Base-by-base conservation (phyloP, 176 grass and related monocot genomes). In the Neostapfia colusana region DNA sequence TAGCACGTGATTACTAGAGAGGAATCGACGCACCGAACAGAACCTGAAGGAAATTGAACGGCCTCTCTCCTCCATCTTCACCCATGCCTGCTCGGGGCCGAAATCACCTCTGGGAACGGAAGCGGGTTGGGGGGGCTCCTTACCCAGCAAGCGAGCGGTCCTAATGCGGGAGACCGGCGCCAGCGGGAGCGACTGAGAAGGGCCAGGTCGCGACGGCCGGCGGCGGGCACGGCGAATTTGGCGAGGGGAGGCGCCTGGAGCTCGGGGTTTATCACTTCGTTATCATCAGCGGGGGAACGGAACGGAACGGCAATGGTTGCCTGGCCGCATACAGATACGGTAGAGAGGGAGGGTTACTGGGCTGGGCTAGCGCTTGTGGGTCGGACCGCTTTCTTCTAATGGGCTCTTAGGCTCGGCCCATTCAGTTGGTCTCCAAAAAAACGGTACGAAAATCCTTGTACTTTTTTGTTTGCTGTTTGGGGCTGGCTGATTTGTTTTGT, bases 41-140 rank as follows among this genome's bases (percentile, higher is more conserved):
- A 67, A 82, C 45, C 37, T 82, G 82, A n/a, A 89, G 14, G 73
- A 89, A 89, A 76, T 89, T 77, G 66, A 89, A 81, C 3, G 82
- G 69, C 42, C 82, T 85, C 21, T 89, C 87, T 0, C 85, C 67
- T 17, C 61, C 79, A 24, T 21, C 74, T 21, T 50, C 36, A 6
- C 74, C 87, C 87, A 89, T 89, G 54, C 2, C 70, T 69, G 16
- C 16, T 65, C n/a, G 1, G n/a, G 36, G 46, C 4, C 60, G 20
- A 36, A 21, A 13, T 20, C 51, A 56, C 0, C 50, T 55, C 11
- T 0, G 18, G 28, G 8, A n/a, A n/a, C 31, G 8, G 26, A 51
- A 10, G 3, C 45, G 6, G 34, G 45, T 12, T 36, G 12, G 68
- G 12, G 68, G 27, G 17, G 0, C 35, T 51, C 27, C 45, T 20